Evolutionary conservation across 176 grass and related monocot species (phyloP), one percentile per base, ranked within the genome.

Genomic region (Rhipidocladum racemiflorum): DNA sequence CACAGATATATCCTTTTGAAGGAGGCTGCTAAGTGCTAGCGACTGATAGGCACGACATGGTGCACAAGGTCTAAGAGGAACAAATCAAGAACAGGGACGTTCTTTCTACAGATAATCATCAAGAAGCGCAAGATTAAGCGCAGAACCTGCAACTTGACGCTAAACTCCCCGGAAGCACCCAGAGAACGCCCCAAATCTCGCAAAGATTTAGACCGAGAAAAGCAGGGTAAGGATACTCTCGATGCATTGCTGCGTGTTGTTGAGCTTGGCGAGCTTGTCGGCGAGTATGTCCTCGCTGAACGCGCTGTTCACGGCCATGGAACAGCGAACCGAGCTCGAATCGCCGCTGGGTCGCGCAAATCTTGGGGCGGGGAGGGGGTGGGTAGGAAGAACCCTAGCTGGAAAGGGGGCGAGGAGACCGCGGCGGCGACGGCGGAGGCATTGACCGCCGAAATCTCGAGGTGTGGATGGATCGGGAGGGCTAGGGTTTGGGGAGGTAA

Each of bases 201-300:
- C 29, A 5, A 61, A 76, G 35, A 55, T 57, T 86, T 72, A 21
- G 32, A 17, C 12, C n/a, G 3, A 78, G 17, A 85, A 81, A 68
- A 77, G 14, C 6, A 81, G 49, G 3, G 34, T 27, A 94, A 99
- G 91, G 92, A 95, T 99, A 99, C 96, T 99, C 72, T 99, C 90
- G 59, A 99, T 95, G 87, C 91, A 99, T 88, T 99, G 96, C 80
- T 99, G 96, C 80, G 96, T 95, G 85, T 92, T 99, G 76, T 99
- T 99, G 87, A 99, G 96, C 89, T 93, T 89, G 23, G 91, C 83
- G 40, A 99, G 91, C 91, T 99, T 99, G 64, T 95, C 93, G 48
- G 88, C 93, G 48, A 99, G 87, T 91, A 93, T 87, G 49, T 89
- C 86, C 88, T 95, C 93, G 78, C 87, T 93, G 89, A 99, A 99